Percentiles rank a stretch among this genome's conserved stretches.
phyloP scores from a whole-genome alignment of 1,284 basidiomycete genomes.

The Kalmanozyma brasiliensis region DNA sequence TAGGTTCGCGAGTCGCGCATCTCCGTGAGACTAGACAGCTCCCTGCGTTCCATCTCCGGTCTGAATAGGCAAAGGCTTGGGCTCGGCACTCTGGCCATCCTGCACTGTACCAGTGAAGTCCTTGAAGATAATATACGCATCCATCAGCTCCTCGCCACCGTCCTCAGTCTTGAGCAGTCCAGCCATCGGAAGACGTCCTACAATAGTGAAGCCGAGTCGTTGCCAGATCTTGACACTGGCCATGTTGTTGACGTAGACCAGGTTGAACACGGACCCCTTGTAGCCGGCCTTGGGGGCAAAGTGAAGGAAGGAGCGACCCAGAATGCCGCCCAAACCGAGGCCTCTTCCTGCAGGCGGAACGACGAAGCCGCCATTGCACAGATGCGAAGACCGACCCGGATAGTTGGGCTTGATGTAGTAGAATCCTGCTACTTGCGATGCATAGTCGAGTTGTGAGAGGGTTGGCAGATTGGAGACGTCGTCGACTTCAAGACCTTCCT shows the following conservation, averaged over 20 bases:
- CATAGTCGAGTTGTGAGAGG: conserved; percentile 19
- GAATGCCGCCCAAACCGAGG: conserved; percentile 77
- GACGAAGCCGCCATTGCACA: conserved; percentile 90
- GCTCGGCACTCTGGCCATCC: conserved; percentile 5
- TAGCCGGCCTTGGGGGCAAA: conserved; percentile 77
- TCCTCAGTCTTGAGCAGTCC: conserved; percentile 75
- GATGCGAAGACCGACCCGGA: conserved; percentile 85
- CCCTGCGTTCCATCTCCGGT: conserved; percentile 15
- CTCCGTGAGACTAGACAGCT: too few species aligned
- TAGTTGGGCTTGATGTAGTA: conserved; percentile 71
- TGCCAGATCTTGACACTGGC: conserved; percentile 87
- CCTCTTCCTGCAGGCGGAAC: conserved; percentile 78
- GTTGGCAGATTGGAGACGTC: conserved; percentile 11
- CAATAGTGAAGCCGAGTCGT: conserved; percentile 80
- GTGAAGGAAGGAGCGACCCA: conserved; percentile 83
- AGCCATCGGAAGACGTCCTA: conserved; percentile 84
- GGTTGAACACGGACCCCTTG: conserved; percentile 88
- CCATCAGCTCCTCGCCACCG: conserved; percentile 80
- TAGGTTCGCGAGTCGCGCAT: too few species aligned
- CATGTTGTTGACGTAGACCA: conserved; percentile 85
- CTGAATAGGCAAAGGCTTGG: conserved; percentile 11
- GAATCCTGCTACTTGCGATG: conserved; percentile 74
- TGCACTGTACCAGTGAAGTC: conserved; percentile 71
- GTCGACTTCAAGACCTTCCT: conserved; percentile 13
- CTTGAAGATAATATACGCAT: conserved; percentile 87